Conservation (phyloP, 1,139 yeast genomes). For the Geotrichum histeridarum region DNA sequence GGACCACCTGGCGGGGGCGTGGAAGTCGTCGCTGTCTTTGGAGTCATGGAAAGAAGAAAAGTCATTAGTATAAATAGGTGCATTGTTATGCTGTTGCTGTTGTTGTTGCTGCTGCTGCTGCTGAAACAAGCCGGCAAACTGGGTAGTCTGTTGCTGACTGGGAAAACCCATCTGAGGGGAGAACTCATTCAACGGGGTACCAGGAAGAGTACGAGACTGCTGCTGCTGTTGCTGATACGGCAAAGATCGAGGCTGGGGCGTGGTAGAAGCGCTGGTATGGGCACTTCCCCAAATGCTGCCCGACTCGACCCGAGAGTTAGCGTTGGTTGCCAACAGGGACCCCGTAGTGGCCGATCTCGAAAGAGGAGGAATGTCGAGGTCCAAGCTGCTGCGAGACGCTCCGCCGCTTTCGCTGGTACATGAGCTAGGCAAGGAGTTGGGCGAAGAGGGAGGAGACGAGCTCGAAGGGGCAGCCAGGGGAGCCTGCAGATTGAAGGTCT, state of each 20-base stretch:
- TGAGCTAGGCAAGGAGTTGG: conserved; percentile 1
- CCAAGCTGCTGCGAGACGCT: neutral
- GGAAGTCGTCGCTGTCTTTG: conserved; percentile 6
- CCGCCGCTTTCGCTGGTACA: neutral
- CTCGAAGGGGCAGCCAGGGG: conserved; percentile 18
- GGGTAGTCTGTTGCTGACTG: neutral
- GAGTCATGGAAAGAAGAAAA: neutral
- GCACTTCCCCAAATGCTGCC: neutral
- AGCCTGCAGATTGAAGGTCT: conserved; percentile 14
- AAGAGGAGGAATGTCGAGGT: conserved; percentile 20
- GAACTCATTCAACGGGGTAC: no score
- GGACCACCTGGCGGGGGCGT: conserved; percentile 14
- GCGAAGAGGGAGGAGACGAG: conserved; percentile 9
- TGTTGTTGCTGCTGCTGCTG: conserved; percentile 18
- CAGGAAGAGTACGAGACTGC: neutral
- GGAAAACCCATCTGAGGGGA: neutral
- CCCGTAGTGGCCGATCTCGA: conserved; percentile 22
- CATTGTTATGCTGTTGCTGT: conserved; percentile 13
- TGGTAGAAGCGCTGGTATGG: conserved; percentile 6
- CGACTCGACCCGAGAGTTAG: neutral
- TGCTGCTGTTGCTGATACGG: neutral
- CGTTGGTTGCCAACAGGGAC: conserved; percentile 1
- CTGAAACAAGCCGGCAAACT: conserved; percentile 5
- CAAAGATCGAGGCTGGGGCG: conserved; percentile 1
- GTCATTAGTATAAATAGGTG: conserved; percentile 10